phyloP scores from a whole-genome alignment of 306 rosid species.

The Corylus heterophylla region DNA sequence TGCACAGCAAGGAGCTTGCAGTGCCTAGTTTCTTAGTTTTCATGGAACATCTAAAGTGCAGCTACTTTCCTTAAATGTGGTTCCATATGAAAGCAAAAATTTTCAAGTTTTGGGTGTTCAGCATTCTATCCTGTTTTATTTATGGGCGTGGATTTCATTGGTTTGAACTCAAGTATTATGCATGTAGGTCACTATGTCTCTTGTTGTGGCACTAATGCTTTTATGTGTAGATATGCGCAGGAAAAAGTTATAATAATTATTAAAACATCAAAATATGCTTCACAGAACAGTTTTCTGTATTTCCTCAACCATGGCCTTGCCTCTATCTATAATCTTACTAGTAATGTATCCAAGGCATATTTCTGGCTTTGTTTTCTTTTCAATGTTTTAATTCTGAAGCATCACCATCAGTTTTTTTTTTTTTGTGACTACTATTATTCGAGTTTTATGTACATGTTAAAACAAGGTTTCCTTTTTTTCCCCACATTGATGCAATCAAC shows the following conservation, averaged over 20 bases:
- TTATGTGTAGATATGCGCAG: neutral
- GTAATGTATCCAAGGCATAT: neutral
- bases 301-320: neutral
- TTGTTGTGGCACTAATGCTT: neutral
- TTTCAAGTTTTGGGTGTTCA: neutral
- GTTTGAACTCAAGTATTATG: neutral
- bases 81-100: neutral
- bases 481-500: neutral
- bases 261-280: neutral
- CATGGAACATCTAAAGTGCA: neutral
- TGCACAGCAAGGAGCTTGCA: neutral
- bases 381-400: neutral
- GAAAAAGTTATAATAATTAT: neutral
- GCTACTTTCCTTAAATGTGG: neutral
- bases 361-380: neutral
- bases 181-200: neutral
- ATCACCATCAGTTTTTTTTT: neutral
- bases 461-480: constrained; percentile 13
- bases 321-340: neutral
- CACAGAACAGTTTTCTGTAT: neutral
- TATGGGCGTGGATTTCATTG: neutral
- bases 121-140: neutral
- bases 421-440: neutral
- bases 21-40: neutral
- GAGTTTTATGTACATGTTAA: neutral